Conservation (phyloP, 768 basidiomycete genomes). For the Lentinula edodes region DNA sequence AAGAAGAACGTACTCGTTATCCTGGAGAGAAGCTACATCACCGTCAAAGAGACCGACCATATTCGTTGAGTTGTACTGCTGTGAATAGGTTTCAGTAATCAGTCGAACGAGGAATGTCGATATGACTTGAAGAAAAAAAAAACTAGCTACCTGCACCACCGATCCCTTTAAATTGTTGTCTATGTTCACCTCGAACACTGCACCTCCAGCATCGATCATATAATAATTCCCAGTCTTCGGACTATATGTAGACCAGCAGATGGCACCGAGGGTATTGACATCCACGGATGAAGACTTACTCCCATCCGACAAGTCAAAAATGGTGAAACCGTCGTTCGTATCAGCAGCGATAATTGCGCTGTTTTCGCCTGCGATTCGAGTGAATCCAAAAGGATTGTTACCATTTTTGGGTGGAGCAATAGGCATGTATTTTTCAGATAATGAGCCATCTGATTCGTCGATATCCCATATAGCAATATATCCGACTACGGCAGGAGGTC, state of each 20-base stretch:
- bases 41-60: slow-evolving; percentile 33
- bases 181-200: slow-evolving; percentile 40
- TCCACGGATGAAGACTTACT: slow-evolving; percentile 21
- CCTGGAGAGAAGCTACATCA: slow-evolving; percentile 29
- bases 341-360: slow-evolving; percentile 32
- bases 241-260: slow-evolving; percentile 38
- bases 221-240: slow-evolving; percentile 38
- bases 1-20: slow-evolving; percentile 29
- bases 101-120: too few species aligned
- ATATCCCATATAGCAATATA: slow-evolving; percentile 48
- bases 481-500: slow-evolving; percentile 32
- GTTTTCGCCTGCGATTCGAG: slow-evolving; percentile 31
- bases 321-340: slow-evolving; percentile 31
- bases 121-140: background rate
- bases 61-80: slow-evolving; percentile 33
- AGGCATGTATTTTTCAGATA: slow-evolving; percentile 33
- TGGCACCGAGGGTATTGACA: slow-evolving; percentile 33
- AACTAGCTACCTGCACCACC: slow-evolving; percentile 33
- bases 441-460: slow-evolving; percentile 27
- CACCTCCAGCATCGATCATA: slow-evolving; percentile 35
- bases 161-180: slow-evolving; percentile 36
- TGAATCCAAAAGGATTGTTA: slow-evolving; percentile 43
- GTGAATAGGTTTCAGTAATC: background rate
- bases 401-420: slow-evolving; percentile 34
- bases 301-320: slow-evolving; percentile 23